Evolutionary conservation across 2,329 filamentous ascomycete species (phyloP).

Genomic region (Aspergillus candidus): DNA sequence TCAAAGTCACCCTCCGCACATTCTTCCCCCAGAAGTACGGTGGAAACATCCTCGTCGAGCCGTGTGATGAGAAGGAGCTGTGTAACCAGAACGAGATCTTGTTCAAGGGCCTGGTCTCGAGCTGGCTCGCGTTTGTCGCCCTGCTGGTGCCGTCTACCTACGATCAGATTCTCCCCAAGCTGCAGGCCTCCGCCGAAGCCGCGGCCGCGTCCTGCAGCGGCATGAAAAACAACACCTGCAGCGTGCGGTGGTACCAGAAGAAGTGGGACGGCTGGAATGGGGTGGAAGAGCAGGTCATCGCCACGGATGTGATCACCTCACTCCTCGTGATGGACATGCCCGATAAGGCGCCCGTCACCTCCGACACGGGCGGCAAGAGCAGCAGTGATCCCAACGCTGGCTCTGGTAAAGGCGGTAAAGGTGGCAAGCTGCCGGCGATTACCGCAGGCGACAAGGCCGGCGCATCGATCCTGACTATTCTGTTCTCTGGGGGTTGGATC

Average conservation of each 20-base stretch:
- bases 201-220: conserved; percentile 60
- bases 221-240: conserved; percentile 54
- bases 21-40: conserved; percentile 49
- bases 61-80: conserved; percentile 55
- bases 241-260: conserved; percentile 55
- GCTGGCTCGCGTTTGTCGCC: conserved; percentile 58
- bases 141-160: conserved; percentile 57
- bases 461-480: conserved; percentile 33
- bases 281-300: conserved; percentile 65
- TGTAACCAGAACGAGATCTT: conserved; percentile 68
- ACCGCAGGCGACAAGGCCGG: conserved; percentile 34
- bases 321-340: conserved; percentile 49
- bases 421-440: conserved; percentile 10
- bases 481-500: conserved; percentile 24
- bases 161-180: conserved; percentile 51
- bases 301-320: conserved; percentile 58
- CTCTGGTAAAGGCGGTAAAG: conserved; percentile 3
- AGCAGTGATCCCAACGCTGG: conserved; percentile 34
- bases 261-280: conserved; percentile 54
- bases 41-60: conserved; percentile 57
- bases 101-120: conserved; percentile 65
- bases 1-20: conserved; percentile 41
- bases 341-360: conserved; percentile 32
- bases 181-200: conserved; percentile 53
- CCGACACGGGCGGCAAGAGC: conserved; percentile 52